Conservation (phyloP, 2,329 filamentous ascomycete genomes). For the Juglanconis sp. region DNA sequence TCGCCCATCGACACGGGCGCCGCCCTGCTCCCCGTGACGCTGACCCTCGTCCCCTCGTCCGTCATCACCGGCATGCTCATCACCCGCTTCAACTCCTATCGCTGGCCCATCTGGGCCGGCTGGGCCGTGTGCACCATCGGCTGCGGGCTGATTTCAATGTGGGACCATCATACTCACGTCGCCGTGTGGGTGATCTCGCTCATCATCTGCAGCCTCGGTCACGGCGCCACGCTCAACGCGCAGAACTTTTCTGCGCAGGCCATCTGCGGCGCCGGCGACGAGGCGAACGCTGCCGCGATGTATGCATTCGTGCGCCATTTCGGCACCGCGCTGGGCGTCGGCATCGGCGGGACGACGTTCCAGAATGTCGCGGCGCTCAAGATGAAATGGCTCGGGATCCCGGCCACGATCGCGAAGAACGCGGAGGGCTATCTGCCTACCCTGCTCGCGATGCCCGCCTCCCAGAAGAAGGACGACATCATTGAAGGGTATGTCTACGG, state of each 20-base stretch:
- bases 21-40: constrained; percentile 32
- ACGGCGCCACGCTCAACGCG: constrained; percentile 37
- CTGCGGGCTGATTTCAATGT: constrained; percentile 24
- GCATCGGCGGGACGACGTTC: constrained; percentile 38
- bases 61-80: constrained; percentile 31
- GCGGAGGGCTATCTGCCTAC: constrained; percentile 26
- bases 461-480: constrained; percentile 13
- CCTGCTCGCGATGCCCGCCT: constrained; percentile 21
- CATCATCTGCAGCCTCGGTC: constrained; percentile 33
- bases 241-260: constrained; percentile 39
- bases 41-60: constrained; percentile 29
- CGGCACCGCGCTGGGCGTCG: constrained; percentile 40
- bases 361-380: constrained; percentile 37
- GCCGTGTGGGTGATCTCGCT: constrained; percentile 34
- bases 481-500: constrained; percentile 48
- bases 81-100: constrained; percentile 31
- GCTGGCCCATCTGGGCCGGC: constrained; percentile 36
- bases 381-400: constrained; percentile 28
- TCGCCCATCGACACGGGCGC: constrained; percentile 32
- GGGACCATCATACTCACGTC: constrained; percentile 26
- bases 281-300: constrained; percentile 36
- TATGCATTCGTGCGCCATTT: constrained; percentile 39
- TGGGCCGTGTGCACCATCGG: constrained; percentile 30
- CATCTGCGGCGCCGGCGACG: constrained; percentile 33
- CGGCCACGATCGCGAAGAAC: constrained; percentile 27